Evolutionary conservation across 2,329 filamentous ascomycete genomes (phyloP).

Genomic region (Fonsecaea pedrosoi): DNA sequence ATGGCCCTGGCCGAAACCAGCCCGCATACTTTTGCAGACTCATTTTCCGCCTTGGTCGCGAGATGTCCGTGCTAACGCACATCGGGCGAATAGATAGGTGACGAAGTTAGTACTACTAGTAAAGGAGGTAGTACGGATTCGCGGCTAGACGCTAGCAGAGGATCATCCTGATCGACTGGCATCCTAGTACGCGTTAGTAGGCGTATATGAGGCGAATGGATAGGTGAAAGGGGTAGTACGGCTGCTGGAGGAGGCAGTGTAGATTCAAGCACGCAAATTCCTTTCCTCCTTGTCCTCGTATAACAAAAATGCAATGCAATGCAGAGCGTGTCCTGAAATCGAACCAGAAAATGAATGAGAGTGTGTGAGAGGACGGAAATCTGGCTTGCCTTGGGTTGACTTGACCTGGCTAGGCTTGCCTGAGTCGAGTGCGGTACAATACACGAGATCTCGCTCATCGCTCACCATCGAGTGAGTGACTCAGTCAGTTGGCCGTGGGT

Average conservation of each 20-base stretch:
- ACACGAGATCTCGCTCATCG: too few species aligned
- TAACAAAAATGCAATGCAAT: background rate
- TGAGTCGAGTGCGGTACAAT: too few species aligned
- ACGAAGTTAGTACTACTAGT: conserved; percentile 20
- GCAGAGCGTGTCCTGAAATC: background rate
- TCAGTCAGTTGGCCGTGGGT: too few species aligned
- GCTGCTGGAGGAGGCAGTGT: background rate
- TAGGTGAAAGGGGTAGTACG: background rate
- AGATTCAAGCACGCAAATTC: conserved; percentile 16
- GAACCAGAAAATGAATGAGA: too few species aligned
- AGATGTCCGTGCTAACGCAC: background rate
- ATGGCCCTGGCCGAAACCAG: too few species aligned
- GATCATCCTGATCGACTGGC: conserved; percentile 39
- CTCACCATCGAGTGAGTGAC: too few species aligned
- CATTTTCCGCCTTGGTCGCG: too few species aligned
- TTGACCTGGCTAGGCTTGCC: too few species aligned
- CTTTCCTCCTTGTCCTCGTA: background rate
- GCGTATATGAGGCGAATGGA: conserved; percentile 33
- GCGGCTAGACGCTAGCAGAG: conserved; percentile 39
- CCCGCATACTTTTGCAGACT: too few species aligned
- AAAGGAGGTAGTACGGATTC: conserved; percentile 31
- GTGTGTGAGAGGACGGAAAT: too few species aligned
- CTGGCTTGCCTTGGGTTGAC: too few species aligned
- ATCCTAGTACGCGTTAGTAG: conserved; percentile 30
- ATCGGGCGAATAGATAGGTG: conserved; percentile 14